Conservation (phyloP, 179 eudicot genomes). For the Pouteria campechiana region DNA sequence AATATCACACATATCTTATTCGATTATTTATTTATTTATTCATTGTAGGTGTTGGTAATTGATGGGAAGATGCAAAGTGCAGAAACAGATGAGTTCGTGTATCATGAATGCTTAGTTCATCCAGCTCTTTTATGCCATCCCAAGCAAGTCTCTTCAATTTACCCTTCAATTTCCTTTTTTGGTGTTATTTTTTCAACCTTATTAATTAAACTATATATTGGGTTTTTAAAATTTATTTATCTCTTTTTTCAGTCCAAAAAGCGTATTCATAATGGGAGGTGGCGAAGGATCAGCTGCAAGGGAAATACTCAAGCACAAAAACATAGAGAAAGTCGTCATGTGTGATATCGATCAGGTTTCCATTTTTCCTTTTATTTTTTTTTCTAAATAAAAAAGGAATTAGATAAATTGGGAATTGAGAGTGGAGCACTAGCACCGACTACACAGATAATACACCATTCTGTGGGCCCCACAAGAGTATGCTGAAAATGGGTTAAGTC, state of each 20-base stretch:
- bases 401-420: too few species aligned
- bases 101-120: constrained; percentile 80
- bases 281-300: constrained; percentile 88
- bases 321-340: constrained; percentile 57
- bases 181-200: too few species aligned
- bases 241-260: constrained; percentile 51
- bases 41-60: constrained; percentile 58
- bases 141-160: constrained; percentile 25
- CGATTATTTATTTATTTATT: too few species aligned
- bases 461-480: too few species aligned
- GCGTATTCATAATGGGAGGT: constrained; percentile 75
- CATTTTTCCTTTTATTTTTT: background rate
- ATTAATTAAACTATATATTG: too few species aligned
- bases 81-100: constrained; percentile 65
- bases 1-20: too few species aligned
- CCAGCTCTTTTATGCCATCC: constrained; percentile 62
- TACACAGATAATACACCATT: too few species aligned
- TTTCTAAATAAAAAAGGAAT: background rate
- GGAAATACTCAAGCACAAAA: constrained; percentile 58
- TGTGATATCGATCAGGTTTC: constrained; percentile 74
- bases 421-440: too few species aligned
- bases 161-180: too few species aligned
- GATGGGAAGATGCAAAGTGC: constrained; percentile 92
- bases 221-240: too few species aligned
- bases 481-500: too few species aligned